Evolutionary conservation across 306 rosid genomes (phyloP).

Genomic region (Lagenaria siceraria): DNA sequence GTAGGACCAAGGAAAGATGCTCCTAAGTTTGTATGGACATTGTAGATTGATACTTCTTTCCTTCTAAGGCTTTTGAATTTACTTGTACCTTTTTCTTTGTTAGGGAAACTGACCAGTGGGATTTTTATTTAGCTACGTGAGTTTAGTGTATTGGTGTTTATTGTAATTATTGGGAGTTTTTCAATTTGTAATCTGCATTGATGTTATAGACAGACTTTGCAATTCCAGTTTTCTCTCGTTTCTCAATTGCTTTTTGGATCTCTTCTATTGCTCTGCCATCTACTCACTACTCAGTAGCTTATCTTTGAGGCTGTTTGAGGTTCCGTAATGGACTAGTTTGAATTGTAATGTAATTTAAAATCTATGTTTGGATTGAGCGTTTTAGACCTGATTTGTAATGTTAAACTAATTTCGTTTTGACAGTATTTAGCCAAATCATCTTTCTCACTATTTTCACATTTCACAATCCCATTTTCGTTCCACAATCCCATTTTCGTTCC

Average conservation of each 20-base stretch:
- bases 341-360: too few relatives aligned
- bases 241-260: not conserved
- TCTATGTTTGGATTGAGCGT: too few relatives aligned
- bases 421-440: too few relatives aligned
- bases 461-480: too few relatives aligned
- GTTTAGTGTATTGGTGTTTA: constrained; percentile 3
- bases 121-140: constrained; percentile 3
- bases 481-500: too few relatives aligned
- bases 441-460: too few relatives aligned
- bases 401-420: too few relatives aligned
- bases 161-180: constrained; percentile 10
- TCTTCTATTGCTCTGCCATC: not conserved
- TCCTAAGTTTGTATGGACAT: constrained; percentile 77
- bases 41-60: constrained; percentile 31
- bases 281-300: too few relatives aligned
- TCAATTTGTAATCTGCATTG: not conserved
- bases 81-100: not conserved
- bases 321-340: too few relatives aligned
- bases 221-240: not conserved
- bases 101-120: constrained; percentile 6
- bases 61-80: not conserved
- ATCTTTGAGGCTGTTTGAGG: too few relatives aligned
- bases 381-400: too few relatives aligned
- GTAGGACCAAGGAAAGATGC: constrained; percentile 74
- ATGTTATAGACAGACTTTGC: not conserved